phyloP scores from a whole-genome alignment of 169 alveolate genomes.

The Amoebophrya sp. region DNA sequence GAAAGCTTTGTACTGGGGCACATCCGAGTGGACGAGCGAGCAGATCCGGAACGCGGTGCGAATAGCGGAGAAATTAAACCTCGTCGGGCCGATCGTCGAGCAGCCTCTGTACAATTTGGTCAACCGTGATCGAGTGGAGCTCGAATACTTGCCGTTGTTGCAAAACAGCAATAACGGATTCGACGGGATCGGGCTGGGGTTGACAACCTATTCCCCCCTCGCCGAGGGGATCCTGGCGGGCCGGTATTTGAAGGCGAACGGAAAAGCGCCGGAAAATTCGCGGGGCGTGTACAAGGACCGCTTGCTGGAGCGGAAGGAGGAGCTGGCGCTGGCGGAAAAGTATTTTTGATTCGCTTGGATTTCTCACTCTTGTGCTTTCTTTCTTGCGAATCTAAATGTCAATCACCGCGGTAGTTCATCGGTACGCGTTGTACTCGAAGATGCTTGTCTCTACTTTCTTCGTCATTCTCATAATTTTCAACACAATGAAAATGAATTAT shows the following conservation, averaged over 20 bases:
- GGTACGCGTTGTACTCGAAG: no score
- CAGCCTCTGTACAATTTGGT: background rate
- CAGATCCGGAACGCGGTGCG: background rate
- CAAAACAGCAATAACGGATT: no score
- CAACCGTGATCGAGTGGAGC: background rate
- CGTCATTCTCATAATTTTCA: no score
- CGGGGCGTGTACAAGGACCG: background rate
- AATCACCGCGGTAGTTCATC: no score
- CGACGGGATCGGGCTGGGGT: background rate
- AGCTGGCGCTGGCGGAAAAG: background rate
- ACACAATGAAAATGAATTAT: no score
- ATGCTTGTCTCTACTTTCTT: no score
- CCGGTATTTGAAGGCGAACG: background rate
- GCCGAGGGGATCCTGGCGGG: slow-evolving; percentile 4
- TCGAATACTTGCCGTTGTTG: background rate
- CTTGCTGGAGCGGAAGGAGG: background rate
- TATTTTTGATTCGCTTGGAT: background rate
- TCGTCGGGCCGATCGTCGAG: background rate
- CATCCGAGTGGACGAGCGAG: background rate
- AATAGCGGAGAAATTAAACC: background rate
- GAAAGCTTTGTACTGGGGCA: slow-evolving; percentile 3
- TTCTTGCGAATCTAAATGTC: no score
- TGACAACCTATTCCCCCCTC: background rate
- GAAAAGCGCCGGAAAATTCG: background rate
- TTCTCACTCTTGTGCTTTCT: no score